Conservation (phyloP, 2,329 filamentous ascomycete genomes). For the Aspergillus caelatus region DNA sequence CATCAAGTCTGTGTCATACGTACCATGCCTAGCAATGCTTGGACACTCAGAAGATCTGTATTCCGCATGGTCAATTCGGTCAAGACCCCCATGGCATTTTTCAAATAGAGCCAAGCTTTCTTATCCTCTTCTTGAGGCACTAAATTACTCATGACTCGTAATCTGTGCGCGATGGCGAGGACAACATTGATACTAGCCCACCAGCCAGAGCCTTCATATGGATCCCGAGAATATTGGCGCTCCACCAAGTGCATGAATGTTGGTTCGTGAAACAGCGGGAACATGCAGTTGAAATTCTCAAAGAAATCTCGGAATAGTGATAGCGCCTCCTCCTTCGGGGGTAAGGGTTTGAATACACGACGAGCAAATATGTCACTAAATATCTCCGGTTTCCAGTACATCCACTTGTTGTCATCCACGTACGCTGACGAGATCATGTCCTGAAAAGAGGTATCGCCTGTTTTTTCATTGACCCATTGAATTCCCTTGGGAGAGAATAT, state of each 20-base stretch:
- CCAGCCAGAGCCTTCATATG: slow-evolving; percentile 95
- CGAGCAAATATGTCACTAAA: slow-evolving; percentile 90
- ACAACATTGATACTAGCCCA: slow-evolving; percentile 97
- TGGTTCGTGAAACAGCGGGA: slow-evolving; percentile 93
- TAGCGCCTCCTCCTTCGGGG: slow-evolving; percentile 81
- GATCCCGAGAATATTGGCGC: slow-evolving; percentile 87
- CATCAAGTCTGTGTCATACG: slow-evolving; percentile 19
- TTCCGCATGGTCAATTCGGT: slow-evolving; percentile 94
- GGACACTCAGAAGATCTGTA: slow-evolving; percentile 90
- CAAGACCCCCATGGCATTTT: slow-evolving; percentile 93
- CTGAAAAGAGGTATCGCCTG: slow-evolving; percentile 92
- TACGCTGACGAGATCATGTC: slow-evolving; percentile 92
- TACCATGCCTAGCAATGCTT: slow-evolving; percentile 87
- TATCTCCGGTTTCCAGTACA: slow-evolving; percentile 97
- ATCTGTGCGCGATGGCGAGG: slow-evolving; percentile 86
- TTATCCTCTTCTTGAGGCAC: slow-evolving; percentile 89
- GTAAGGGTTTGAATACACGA: slow-evolving; percentile 79
- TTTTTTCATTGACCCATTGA: slow-evolving; percentile 97
- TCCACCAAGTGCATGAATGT: slow-evolving; percentile 98
- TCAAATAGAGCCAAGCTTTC: slow-evolving; percentile 92
- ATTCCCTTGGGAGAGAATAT: slow-evolving; percentile 99
- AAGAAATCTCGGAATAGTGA: slow-evolving; percentile 93
- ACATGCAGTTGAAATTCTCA: slow-evolving; percentile 99
- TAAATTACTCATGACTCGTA: slow-evolving; percentile 93
- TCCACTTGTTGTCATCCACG: slow-evolving; percentile 92